Evolutionary conservation across 305 asterid species (phyloP), one percentile per base, ranked within the genome.

Genomic region (Rubia occidens): DNA sequence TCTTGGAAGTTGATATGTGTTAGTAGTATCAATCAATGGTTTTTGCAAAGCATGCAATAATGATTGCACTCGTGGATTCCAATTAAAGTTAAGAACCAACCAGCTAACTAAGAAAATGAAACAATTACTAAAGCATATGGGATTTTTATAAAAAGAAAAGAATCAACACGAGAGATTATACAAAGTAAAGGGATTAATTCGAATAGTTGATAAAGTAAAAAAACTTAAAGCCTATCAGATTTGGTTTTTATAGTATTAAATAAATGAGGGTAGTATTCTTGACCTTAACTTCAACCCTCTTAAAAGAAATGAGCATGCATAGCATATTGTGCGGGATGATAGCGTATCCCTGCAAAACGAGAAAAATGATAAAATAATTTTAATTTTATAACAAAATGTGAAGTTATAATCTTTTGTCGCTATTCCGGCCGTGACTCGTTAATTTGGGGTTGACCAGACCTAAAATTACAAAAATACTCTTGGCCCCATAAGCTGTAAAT

Each of bases 31-130:
- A 32, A 74, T 35, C 37, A 39, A 21, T 32, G 44, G 17, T 15
- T 7, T 24, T 39, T 5, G 58, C 58, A 51, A 51, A 51, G 58
- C 58, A 47, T 64, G 37, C 51, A 71, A 60, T 49, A 71, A 87
- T 89, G 84, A 84, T 87, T 85, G 87, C 86, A 77, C 85, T 80
- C 88, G 89, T 89, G 94, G 87, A 82, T 80, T 72, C 82, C 80
- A 54, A 79, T 51, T 39, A 74, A 62, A 62, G 66, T 14, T 60
- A 15, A 60, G 18, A 9, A 13, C 76, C 42, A 18, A 29, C 64
- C 71, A 56, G 67, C 65, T 65, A 51, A 66, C n/a, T 35, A 63
- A 66, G 76, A 60, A 72, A 68, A 66, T 54, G 55, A 78, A 18
- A 76, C 77, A 78, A 78, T 77, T 77, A 79, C 77, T 77, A 40